phyloP scores from a whole-genome alignment of 495 filamentous ascomycete genomes.

The Podospora australis region DNA sequence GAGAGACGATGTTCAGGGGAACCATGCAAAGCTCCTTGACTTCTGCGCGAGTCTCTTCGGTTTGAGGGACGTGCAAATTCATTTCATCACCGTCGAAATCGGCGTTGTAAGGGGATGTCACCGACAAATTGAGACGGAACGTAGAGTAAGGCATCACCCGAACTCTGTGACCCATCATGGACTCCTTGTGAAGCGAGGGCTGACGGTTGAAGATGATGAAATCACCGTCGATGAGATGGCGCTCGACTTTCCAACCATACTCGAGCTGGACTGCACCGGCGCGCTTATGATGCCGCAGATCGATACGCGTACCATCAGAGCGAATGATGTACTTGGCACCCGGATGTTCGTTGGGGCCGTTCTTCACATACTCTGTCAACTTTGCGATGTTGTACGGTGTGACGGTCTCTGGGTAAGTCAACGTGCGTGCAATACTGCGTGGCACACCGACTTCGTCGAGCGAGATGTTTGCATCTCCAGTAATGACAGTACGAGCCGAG shows the following conservation, averaged over 20 bases:
- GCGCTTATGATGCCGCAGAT: constrained; percentile 84
- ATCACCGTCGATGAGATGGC: constrained; percentile 91
- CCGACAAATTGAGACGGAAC: constrained; percentile 92
- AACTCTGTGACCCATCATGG: constrained; percentile 99
- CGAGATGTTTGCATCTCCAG: constrained; percentile 92
- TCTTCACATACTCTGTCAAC: constrained; percentile 78
- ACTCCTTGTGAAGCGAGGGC: constrained; percentile 97
- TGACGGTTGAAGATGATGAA: constrained; percentile 99
- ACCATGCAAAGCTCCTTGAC: constrained; percentile 92
- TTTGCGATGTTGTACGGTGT: constrained; percentile 97
- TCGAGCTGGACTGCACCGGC: constrained; percentile 75
- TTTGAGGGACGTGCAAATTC: constrained; percentile 97
- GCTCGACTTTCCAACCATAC: constrained; percentile 97
- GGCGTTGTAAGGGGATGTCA: constrained; percentile 97
- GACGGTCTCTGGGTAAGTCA: constrained; percentile 96
- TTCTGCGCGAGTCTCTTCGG: constrained; percentile 92
- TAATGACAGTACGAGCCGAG: constrained; percentile 98
- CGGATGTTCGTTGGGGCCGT: constrained; percentile 89
- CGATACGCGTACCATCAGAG: constrained; percentile 83
- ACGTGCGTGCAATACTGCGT: constrained; percentile 73
- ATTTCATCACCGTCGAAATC: constrained; percentile 99
- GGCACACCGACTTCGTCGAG: constrained; percentile 96
- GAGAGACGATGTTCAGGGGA: constrained; percentile 93
- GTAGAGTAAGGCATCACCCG: constrained; percentile 98
- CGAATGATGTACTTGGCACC: constrained; percentile 94